A percentile compares a stretch with the other conserved stretches of the same genome.
Evolutionary conservation across 1,284 basidiomycete genomes (phyloP).

Genomic region (Fomes fomentarius): DNA sequence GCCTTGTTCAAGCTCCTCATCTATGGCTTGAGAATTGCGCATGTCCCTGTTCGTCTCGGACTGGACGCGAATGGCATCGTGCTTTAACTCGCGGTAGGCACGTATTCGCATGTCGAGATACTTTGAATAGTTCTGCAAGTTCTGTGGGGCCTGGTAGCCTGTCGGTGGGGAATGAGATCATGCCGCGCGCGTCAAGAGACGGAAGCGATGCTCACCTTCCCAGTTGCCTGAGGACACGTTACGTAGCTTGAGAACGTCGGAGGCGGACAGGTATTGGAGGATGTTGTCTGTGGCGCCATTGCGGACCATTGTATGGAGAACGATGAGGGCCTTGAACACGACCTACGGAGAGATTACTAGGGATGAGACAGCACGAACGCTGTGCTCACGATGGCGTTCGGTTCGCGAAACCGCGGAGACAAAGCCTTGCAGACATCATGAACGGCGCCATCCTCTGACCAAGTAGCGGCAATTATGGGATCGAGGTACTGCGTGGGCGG

Average conservation of each 20-base stretch:
- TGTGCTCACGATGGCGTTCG: constrained; percentile 81
- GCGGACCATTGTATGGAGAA: constrained; percentile 94
- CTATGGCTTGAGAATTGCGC: constrained; percentile 64
- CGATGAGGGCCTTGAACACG: constrained; percentile 95
- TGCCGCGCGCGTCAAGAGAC: constrained; percentile 8
- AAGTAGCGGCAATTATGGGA: constrained; percentile 93
- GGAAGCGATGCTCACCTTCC: constrained; percentile 67
- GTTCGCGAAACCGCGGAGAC: constrained; percentile 82
- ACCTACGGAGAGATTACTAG: constrained; percentile 52
- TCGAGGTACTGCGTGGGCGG: constrained; percentile 67
- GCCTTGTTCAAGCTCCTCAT: constrained; percentile 48
- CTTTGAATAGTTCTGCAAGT: constrained; percentile 84
- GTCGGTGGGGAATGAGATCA: constrained; percentile 11
- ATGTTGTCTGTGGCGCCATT: constrained; percentile 93
- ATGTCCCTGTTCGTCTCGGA: constrained; percentile 86
- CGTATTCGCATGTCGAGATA: constrained; percentile 92
- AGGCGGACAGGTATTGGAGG: constrained; percentile 78
- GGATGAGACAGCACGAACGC: constrained; percentile 1
- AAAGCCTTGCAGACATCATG: constrained; percentile 92
- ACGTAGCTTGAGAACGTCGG: constrained; percentile 78
- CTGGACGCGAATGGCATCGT: constrained; percentile 92
- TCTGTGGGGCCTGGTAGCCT: constrained; percentile 88
- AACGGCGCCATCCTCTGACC: constrained; percentile 89
- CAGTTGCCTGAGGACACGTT: constrained; percentile 79
- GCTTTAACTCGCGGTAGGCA: constrained; percentile 90